A percentile compares a stretch with the other conserved stretches of the same genome.
phyloP scores from a whole-genome alignment of 768 basidiomycete genomes.

The Suillus subalutaceus region DNA sequence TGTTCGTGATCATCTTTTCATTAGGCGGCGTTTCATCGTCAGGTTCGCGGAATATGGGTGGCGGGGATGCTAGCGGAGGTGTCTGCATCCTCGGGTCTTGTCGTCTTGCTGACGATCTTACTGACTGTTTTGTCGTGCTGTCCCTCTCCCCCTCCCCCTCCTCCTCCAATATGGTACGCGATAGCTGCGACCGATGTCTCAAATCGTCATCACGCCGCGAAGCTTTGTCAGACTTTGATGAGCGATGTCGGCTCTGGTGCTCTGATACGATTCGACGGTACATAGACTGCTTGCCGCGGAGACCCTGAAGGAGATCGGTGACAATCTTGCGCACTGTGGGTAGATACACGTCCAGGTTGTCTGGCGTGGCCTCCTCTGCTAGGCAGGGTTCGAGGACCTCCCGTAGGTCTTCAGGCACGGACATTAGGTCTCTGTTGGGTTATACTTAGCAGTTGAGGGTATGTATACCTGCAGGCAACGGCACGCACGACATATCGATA shows the following conservation, averaged over 20 bases:
- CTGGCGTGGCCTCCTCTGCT: conserved; percentile 83
- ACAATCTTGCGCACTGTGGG: conserved; percentile 92
- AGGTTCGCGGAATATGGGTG: conserved; percentile 33
- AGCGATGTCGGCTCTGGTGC: conserved; percentile 51
- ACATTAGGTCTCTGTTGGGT: conserved; percentile 72
- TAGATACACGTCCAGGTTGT: conserved; percentile 87
- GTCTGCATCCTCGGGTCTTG: conserved; percentile 28
- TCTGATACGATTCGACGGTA: conserved; percentile 80
- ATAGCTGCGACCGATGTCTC: conserved; percentile 52
- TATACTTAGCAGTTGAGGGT: conserved; percentile 17
- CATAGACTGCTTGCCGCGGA: conserved; percentile 89
- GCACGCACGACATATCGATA: conserved; percentile 88
- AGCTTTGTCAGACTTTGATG: conserved; percentile 49
- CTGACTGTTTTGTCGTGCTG: conserved; percentile 42
- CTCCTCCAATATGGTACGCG: conserved; percentile 43
- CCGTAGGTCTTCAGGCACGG: conserved; percentile 88
- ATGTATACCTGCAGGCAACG: conserved; percentile 16
- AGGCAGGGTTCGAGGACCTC: conserved; percentile 88
- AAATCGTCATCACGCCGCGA: conserved; percentile 45
- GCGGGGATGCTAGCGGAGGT: conserved; percentile 31
- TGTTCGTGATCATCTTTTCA: conserved; percentile 11
- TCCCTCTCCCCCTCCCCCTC: conserved; percentile 42
- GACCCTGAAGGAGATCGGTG: conserved; percentile 87
- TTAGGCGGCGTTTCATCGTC: conserved; percentile 30
- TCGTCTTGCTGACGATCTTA: conserved; percentile 41